Evolutionary conservation across 148 eudicot species (phyloP), one percentile per base, ranked within the genome.

Genomic region (Fallopia convolvulus): DNA sequence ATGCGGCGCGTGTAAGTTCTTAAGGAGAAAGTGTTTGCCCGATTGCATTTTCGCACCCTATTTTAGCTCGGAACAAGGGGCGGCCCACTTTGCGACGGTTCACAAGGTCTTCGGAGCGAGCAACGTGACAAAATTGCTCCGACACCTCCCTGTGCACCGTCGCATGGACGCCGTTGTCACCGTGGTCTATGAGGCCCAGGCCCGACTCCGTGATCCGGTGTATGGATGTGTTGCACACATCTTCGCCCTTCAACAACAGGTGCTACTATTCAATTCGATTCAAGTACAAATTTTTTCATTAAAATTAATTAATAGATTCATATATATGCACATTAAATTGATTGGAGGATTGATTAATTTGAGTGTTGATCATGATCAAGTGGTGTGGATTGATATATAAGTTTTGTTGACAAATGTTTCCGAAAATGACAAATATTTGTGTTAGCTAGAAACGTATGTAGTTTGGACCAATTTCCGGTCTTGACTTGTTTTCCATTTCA

Each of bases 61-160:
- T 14, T 89, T 89, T 21, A 81, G 81, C 76, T 83, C 89, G 8
- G 92, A 89, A 13, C 88, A 86, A 56, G 89, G 92, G 3, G 82
- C 89, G 0, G 85, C 92, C 3, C 78, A 81, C 60, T 89, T 88
- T 20, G 91, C 89, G 0, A 87, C 89, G 17, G 83, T 88, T 21
- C 91, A 88, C 23, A 88, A 86, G 80, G 91, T 88, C 77, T 88
- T 88, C 49, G 91, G 91, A 0, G 91, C 91, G 13, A 88, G 91
- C 77, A 88, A 88, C 30, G 87, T 85, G 39, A 81, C 92, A 5
- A 89, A 89, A 26, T 78, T 89, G 56, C 39, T 89, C 77, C 44
- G 78, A 46, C 87, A 85, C 20, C 77, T 89, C 15, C 92, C 92
- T 2, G 84, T 68, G 4, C 70, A 79, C 21, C 80, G 83, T 10